Conservation (phyloP, 202 grass and related monocot species). For the Bolboschoenoplectus hybrid region DNA sequence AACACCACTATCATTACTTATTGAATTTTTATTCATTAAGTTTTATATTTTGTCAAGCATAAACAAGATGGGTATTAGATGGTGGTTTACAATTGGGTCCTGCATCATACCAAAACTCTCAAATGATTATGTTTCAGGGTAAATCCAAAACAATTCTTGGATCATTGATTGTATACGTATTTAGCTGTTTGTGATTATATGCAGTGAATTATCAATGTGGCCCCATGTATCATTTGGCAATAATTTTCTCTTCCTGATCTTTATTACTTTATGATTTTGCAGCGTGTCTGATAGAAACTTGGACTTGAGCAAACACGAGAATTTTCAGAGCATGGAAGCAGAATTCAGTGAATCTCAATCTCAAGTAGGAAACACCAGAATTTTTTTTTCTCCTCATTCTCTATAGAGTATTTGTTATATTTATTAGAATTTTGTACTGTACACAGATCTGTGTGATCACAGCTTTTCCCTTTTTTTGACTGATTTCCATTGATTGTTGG, state of each 20-base stretch:
- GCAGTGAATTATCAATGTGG: no score
- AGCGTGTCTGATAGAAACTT: conserved; percentile 43
- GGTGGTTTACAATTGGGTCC: no score
- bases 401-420: neutral
- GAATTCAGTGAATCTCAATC: conserved; percentile 28
- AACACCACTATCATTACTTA: no score
- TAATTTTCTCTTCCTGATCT: conserved; percentile 7
- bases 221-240: no score
- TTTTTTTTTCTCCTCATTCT: neutral
- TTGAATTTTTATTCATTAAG: no score
- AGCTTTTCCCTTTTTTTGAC: neutral
- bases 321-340: conserved; percentile 36
- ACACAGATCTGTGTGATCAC: neutral
- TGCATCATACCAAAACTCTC: no score
- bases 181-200: no score
- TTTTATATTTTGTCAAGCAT: no score
- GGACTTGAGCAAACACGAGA: conserved; percentile 20
- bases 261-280: conserved; percentile 28
- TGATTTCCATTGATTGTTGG: neutral
- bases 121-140: no score
- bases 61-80: no score
- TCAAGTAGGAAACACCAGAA: conserved; percentile 16
- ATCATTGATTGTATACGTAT: no score
- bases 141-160: no score
- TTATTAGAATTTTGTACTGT: conserved; percentile 2